Evolutionary conservation across 768 basidiomycete species (phyloP).

Genomic region (Agaricus subrufescens): DNA sequence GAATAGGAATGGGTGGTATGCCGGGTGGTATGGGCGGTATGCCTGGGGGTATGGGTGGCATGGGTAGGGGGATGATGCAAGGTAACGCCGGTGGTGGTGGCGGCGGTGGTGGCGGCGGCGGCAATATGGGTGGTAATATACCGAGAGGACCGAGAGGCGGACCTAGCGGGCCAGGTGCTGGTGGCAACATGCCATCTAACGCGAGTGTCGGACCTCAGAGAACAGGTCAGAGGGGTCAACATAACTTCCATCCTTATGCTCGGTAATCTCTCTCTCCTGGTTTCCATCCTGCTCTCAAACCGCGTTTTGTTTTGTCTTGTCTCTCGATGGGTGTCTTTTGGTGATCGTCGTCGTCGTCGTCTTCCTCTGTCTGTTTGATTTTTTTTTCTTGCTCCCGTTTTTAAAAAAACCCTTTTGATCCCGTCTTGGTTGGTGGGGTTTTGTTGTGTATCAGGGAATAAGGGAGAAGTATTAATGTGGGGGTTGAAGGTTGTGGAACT

Average conservation of each 20-base stretch:
- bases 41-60: slow-evolving; percentile 14
- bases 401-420: too few relatives aligned
- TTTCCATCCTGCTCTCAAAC: not conserved
- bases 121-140: slow-evolving; percentile 40
- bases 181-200: slow-evolving; percentile 33
- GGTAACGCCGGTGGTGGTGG: slow-evolving; percentile 27
- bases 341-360: too few relatives aligned
- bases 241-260: slow-evolving; percentile 82
- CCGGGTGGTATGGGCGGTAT: slow-evolving; percentile 35
- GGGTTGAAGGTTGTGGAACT: too few relatives aligned
- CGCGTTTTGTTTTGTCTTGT: not conserved
- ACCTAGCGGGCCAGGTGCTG: slow-evolving; percentile 40
- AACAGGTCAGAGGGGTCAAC: slow-evolving; percentile 67
- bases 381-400: too few relatives aligned
- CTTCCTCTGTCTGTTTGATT: too few relatives aligned
- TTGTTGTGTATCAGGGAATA: too few relatives aligned
- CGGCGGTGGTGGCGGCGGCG: slow-evolving; percentile 33
- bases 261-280: slow-evolving; percentile 32
- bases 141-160: slow-evolving; percentile 65
- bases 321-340: too few relatives aligned
- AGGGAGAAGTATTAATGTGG: too few relatives aligned
- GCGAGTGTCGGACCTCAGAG: slow-evolving; percentile 71
- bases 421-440: too few relatives aligned
- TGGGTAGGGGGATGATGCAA: slow-evolving; percentile 28
- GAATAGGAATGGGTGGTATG: slow-evolving; percentile 36